phyloP scores from a whole-genome alignment of 176 grass and related monocot species.

The maize (Zea mays) region Zm-B73-REFERENCE-NAM-5.0 NC_050097.1:213433501-213434000 shows the following conservation, averaged over 20 bases:
- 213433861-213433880: constrained; percentile 47
- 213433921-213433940: constrained; percentile 38
- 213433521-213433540: constrained; percentile 42
- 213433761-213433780: constrained; percentile 39
- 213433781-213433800: no score
- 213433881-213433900: constrained; percentile 43
- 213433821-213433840: constrained; percentile 50
- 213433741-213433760: constrained; percentile 34
- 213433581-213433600: constrained; percentile 3
- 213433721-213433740: neutral
- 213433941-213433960: constrained; percentile 51
- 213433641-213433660: neutral
- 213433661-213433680: neutral
- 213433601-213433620: constrained; percentile 18
- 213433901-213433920: constrained; percentile 48
- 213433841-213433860: constrained; percentile 51
- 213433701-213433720: constrained; percentile 21
- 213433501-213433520: constrained; percentile 20
- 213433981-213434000: constrained; percentile 44
- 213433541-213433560: constrained; percentile 2
- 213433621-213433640: no score
- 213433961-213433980: constrained; percentile 51
- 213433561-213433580: neutral
- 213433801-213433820: constrained; percentile 6
- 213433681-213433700: neutral